Evolutionary conservation across 225 moss, liverwort and hornwort genomes (phyloP), one percentile per base, ranked within the genome.

Genomic region (Anthoceros angustus): DNA sequence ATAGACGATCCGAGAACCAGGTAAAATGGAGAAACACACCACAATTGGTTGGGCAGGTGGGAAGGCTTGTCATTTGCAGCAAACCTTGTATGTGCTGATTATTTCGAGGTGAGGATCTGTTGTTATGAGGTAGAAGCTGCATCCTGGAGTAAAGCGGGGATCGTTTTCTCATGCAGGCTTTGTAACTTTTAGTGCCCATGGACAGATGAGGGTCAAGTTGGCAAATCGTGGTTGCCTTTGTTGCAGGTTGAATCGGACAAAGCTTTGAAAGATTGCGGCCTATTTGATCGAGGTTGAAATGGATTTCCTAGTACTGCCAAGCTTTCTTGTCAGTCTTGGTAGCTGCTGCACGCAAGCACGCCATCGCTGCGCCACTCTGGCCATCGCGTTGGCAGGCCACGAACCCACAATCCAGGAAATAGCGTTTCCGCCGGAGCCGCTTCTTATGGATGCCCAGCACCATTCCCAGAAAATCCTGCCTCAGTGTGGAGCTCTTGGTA

Each of bases 1-100:
- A 89, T 92, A 66, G 88, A 90, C 74, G 94, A 95, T 77, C 90
- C 94, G 43, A 74, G 85, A 20, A 90, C 90, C 71, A 83, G 94
- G 64, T 95, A 95, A 74, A 90, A 95, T 74, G 88, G 90, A 23
- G 85, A 88, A 46, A 98, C 95, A 7, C 92, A 98, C 66, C 95
- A 98, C 68, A 55, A 55, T 15, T 18, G 18, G 55, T 82, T 83
- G 24, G 87, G 85, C 49, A 86, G 85, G 69, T 88, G 92, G 12
- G 88, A 86, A 74, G 87, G 78, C 62, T 92, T 87, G 80, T 79
- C 80, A 42, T 98, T 98, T 69, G 91, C 86, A 41, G 92, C 92
- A 39, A 88, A 86, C 72, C 82, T 95, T 10, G 70, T 95, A 39
- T 98, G 95, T 74, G 92, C 90, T 20, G 94, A 95, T 70, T 95